These are phyloP conservation scores for Trametes punicea DNA, from an alignment of 768 basidiomycete genomes.

Conservation along the genomic window DNA sequence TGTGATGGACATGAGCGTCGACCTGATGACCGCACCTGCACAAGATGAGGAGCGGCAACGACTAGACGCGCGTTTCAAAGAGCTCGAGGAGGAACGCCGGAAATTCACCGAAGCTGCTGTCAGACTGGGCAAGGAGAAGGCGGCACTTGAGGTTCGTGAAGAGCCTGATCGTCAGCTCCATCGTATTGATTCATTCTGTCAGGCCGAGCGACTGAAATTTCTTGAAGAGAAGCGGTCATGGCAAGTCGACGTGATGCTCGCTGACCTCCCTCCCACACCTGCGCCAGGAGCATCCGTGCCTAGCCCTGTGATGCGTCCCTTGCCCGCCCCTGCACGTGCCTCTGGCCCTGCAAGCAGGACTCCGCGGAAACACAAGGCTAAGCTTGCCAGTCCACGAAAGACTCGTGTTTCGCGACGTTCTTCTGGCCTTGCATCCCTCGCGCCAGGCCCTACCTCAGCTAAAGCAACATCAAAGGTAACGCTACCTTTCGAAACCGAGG, in stretches of 20 bases:
- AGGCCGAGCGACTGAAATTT: constrained; percentile 62
- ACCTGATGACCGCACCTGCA: constrained; percentile 50
- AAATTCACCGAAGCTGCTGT: constrained; percentile 64
- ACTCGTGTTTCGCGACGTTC: constrained; percentile 46
- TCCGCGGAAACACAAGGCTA: constrained; percentile 41
- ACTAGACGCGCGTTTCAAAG: constrained; percentile 47
- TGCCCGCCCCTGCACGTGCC: constrained; percentile 31
- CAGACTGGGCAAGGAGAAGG: constrained; percentile 60
- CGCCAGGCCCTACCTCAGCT: constrained; percentile 23
- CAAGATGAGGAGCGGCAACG: constrained; percentile 53
- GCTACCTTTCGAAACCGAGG: constrained; percentile 52
- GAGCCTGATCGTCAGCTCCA: not conserved
- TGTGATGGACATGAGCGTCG: constrained; percentile 45
- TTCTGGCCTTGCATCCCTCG: constrained; percentile 34
- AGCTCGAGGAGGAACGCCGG: constrained; percentile 63
- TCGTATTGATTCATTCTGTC: not conserved
- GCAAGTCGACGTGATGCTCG: constrained; percentile 61
- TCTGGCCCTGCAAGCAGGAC: constrained; percentile 45
- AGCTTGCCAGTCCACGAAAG: constrained; percentile 44
- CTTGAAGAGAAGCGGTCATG: constrained; percentile 72
- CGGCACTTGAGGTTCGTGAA: constrained; percentile 56
- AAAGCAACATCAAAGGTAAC: constrained; percentile 43
- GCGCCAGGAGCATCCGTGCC: constrained; percentile 19
- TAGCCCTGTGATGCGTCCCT: constrained; percentile 25
- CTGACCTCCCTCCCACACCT: constrained; percentile 49